phyloP scores from a whole-genome alignment of 768 basidiomycete genomes.

The Lactarius evosmus region DNA sequence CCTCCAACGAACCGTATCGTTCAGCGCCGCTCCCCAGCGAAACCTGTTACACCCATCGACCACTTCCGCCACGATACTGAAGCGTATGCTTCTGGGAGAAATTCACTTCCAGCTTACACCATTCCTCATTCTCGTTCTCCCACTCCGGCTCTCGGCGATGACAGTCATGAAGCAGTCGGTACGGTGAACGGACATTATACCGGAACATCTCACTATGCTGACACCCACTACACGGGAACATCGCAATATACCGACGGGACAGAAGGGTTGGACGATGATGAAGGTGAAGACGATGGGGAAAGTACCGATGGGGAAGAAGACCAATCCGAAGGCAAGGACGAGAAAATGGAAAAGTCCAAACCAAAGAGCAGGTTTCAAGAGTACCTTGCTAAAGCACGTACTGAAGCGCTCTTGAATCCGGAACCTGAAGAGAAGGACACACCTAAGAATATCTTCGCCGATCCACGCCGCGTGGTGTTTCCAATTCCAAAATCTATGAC shows the following conservation, averaged over 20 bases:
- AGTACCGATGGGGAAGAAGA: constrained; percentile 34
- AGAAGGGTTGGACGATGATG: constrained; percentile 18
- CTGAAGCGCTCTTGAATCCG: constrained; percentile 34
- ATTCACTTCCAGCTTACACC: constrained; percentile 46
- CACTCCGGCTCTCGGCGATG: constrained; percentile 70
- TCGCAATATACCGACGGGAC: constrained; percentile 11
- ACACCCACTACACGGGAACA: constrained; percentile 12
- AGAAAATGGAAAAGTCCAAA: constrained; percentile 25
- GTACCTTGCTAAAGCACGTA: constrained; percentile 13
- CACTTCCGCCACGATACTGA: constrained; percentile 65
- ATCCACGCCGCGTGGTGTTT: constrained; percentile 19
- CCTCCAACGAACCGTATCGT: constrained; percentile 19
- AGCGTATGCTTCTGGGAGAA: constrained; percentile 64
- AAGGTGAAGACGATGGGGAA: constrained; percentile 35
- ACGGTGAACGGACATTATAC: constrained; percentile 57
- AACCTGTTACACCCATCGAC: constrained; percentile 41
- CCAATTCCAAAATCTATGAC: constrained; percentile 33
- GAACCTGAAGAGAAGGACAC: constrained; percentile 32
- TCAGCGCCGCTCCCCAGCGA: constrained; percentile 17
- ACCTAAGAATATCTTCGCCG: constrained; percentile 25
- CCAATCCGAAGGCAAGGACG: constrained; percentile 27
- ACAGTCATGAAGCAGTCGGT: constrained; percentile 60
- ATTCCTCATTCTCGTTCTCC: constrained; percentile 70
- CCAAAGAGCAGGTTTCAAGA: constrained; percentile 20
- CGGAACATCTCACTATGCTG: constrained; percentile 28